Percentiles rank a stretch among this genome's conserved stretches.
These are phyloP conservation scores for Hypoxylon rickii DNA, from an alignment of 495 filamentous ascomycete genomes.

Conservation along the genomic window DNA sequence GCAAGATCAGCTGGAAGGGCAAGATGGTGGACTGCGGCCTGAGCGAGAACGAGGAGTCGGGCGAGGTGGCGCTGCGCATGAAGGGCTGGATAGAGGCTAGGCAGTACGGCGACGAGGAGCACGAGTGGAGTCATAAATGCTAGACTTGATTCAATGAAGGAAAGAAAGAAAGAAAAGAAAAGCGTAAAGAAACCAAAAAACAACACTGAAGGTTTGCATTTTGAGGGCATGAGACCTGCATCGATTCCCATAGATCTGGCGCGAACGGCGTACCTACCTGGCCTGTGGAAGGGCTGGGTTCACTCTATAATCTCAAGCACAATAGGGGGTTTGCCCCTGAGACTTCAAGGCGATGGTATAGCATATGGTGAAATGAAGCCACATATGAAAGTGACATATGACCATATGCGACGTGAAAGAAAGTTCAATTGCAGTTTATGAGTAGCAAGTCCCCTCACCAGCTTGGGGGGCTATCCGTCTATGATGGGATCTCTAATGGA, in stretches of 20 bases:
- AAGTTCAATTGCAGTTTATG: constrained; percentile 28
- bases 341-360: neutral
- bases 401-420: constrained; percentile 2
- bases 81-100: constrained; percentile 95
- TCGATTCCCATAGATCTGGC: constrained; percentile 13
- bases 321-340: no score
- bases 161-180: neutral
- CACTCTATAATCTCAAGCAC: no score
- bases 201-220: neutral
- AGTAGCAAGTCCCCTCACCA: constrained; percentile 17
- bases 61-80: constrained; percentile 80
- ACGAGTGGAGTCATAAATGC: constrained; percentile 73
- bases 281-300: no score
- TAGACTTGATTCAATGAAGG: constrained; percentile 18
- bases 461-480: constrained; percentile 28
- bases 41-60: constrained; percentile 76
- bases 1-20: constrained; percentile 84
- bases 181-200: neutral
- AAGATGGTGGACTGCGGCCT: constrained; percentile 78
- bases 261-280: constrained; percentile 26
- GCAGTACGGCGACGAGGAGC: constrained; percentile 91
- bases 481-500: constrained; percentile 36
- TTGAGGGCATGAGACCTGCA: neutral
- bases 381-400: neutral
- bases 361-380: no score